phyloP scores from a whole-genome alignment of 2,329 filamentous ascomycete genomes.

The Phaeosphaeria sp. region DNA sequence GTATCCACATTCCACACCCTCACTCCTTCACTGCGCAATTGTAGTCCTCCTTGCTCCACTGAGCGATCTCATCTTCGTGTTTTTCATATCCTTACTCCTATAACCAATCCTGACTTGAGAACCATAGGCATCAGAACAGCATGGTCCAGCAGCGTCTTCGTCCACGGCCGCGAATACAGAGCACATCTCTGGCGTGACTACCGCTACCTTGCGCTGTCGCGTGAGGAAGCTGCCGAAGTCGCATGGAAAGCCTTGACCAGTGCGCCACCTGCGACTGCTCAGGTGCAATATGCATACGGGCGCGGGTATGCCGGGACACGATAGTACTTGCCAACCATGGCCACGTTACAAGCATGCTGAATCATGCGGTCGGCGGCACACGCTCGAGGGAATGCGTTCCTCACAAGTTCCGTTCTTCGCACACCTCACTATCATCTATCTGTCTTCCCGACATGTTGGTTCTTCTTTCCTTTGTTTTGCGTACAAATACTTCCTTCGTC shows the following conservation, averaged over 20 bases:
- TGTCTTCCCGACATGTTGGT: not conserved
- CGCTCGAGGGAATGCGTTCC: too few relatives aligned
- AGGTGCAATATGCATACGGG: constrained; percentile 25
- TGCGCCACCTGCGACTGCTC: constrained; percentile 15
- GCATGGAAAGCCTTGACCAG: constrained; percentile 40
- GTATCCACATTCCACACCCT: constrained; percentile 5
- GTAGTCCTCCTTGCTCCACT: not conserved
- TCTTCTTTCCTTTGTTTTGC: not conserved
- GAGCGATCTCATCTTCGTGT: not conserved
- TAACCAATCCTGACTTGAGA: constrained; percentile 15
- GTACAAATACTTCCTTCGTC: not conserved
- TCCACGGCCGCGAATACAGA: constrained; percentile 43
- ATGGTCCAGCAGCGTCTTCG: constrained; percentile 45
- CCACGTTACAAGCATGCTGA: too few relatives aligned
- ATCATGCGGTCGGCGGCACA: too few relatives aligned
- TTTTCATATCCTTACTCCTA: not conserved
- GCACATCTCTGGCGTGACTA: constrained; percentile 46
- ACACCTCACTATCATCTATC: too few relatives aligned
- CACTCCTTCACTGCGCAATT: too few relatives aligned
- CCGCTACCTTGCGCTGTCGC: constrained; percentile 44
- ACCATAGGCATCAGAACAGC: constrained; percentile 41
- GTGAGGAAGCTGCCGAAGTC: constrained; percentile 45
- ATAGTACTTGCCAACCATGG: constrained; percentile 17
- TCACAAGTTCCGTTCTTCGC: too few relatives aligned
- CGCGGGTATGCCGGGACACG: constrained; percentile 28